Conservation (phyloP, 1,139 yeast species). For the Insectozyma bohioensis region DNA sequence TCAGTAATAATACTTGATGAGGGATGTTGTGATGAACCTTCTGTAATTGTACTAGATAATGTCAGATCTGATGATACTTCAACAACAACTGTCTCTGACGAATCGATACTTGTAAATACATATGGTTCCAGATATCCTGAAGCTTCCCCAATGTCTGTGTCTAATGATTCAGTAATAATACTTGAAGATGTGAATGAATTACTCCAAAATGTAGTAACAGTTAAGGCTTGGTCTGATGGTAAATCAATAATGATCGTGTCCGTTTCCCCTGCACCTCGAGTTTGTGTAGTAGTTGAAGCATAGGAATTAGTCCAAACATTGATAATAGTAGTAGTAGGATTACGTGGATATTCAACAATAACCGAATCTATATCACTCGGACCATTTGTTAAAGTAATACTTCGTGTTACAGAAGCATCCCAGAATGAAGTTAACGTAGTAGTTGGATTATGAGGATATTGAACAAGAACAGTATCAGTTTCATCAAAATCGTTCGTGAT, state of each 20-base stretch:
- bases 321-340: slow-evolving; percentile 5
- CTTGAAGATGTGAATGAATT: slow-evolving; percentile 11
- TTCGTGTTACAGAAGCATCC: slow-evolving; percentile 2
- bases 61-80: slow-evolving; percentile 15
- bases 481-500: slow-evolving; percentile 1
- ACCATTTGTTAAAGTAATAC: slow-evolving; percentile 9
- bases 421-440: slow-evolving; percentile 12
- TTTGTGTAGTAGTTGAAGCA: slow-evolving; percentile 8
- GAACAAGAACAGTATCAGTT: slow-evolving; percentile 15
- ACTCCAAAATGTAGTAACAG: slow-evolving; percentile 13
- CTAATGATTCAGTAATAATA: slow-evolving; percentile 8
- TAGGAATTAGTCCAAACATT: slow-evolving; percentile 1
- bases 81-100: no score
- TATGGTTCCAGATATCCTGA: no score
- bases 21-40: slow-evolving; percentile 17
- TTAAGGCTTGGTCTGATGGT: slow-evolving; percentile 14
- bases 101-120: no score
- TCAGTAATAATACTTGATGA: no score
- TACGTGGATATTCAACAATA: slow-evolving; percentile 12
- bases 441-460: slow-evolving; percentile 9
- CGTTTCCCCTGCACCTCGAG: slow-evolving; percentile 14
- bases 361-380: slow-evolving; percentile 13
- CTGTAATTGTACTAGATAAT: slow-evolving; percentile 5
- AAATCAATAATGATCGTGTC: slow-evolving; percentile 19
- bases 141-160: slow-evolving; percentile 14